phyloP scores from a whole-genome alignment of 352 stramenopile genomes.

The Globisporangium paroecandrum region DNA sequence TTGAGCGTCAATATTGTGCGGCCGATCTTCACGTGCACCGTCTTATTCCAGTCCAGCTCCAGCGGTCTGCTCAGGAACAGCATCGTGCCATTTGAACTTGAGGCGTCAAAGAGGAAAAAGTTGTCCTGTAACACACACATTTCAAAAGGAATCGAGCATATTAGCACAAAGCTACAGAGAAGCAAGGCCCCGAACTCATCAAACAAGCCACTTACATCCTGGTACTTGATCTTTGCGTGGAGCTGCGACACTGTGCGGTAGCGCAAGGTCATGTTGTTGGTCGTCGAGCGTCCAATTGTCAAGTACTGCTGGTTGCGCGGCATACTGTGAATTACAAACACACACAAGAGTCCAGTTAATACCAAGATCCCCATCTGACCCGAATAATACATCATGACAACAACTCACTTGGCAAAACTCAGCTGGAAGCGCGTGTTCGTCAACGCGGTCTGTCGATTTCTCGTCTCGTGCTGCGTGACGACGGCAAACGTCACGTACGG shows the following conservation, averaged over 20 bases:
- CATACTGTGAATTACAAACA: slow-evolving; percentile 27
- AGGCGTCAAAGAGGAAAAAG: slow-evolving; percentile 71
- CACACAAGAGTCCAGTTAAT: slow-evolving; percentile 6
- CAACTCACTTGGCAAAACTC: slow-evolving; percentile 85
- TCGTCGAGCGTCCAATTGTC: slow-evolving; percentile 77
- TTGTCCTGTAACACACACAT: slow-evolving; percentile 40
- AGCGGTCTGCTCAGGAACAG: slow-evolving; percentile 77
- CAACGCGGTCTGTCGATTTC: slow-evolving; percentile 75
- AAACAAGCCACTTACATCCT: slow-evolving; percentile 53
- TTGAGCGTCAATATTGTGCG: slow-evolving; percentile 82
- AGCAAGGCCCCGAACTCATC: not conserved
- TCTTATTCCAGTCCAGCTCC: slow-evolving; percentile 82
- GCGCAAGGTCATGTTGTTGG: slow-evolving; percentile 82
- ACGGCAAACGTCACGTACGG: slow-evolving; percentile 91
- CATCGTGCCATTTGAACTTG: slow-evolving; percentile 85
- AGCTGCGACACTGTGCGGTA: slow-evolving; percentile 85
- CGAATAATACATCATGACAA: not conserved
- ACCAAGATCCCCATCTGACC: not conserved
- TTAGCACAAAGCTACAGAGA: not conserved
- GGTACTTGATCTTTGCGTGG: slow-evolving; percentile 78
- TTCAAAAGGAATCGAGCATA: slow-evolving; percentile 1
- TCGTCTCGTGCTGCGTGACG: slow-evolving; percentile 87
- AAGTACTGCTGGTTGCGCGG: slow-evolving; percentile 65
- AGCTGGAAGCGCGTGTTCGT: slow-evolving; percentile 92
- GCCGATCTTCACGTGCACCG: slow-evolving; percentile 80